phyloP scores from a whole-genome alignment of 106 monocot species.

The Vanilla planifolia region DNA sequence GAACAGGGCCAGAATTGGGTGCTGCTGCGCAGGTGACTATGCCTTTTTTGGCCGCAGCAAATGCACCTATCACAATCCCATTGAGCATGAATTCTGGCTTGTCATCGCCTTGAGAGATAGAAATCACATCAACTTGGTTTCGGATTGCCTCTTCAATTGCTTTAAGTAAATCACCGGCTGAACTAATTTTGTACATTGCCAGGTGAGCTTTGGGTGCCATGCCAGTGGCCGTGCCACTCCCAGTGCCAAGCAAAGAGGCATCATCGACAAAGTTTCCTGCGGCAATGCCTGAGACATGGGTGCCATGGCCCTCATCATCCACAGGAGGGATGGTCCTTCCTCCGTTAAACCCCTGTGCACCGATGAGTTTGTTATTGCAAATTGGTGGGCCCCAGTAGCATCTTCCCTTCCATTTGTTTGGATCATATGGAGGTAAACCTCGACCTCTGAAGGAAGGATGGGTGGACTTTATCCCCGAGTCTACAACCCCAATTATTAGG shows the following conservation, averaged over 20 bases:
- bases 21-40: conserved; percentile 35
- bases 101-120: conserved; percentile 10
- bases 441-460: conserved; percentile 25
- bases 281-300: conserved; percentile 7
- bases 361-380: conserved; percentile 61
- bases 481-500: conserved; percentile 18
- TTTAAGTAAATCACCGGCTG: conserved; percentile 1
- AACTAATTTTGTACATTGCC: conserved; percentile 9
- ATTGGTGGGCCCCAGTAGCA: conserved; percentile 23
- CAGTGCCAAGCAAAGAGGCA: conserved; percentile 2
- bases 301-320: neutral
- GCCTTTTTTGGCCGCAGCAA: conserved; percentile 23
- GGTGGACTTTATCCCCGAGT: conserved; percentile 15
- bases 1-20: conserved; percentile 29
- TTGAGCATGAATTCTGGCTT: conserved; percentile 8
- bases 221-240: neutral
- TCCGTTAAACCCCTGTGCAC: neutral
- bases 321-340: neutral
- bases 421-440: conserved; percentile 14
- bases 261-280: conserved; percentile 3
- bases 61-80: conserved; percentile 28
- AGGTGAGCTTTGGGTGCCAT: conserved; percentile 12
- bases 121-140: conserved; percentile 25
- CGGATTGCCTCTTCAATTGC: conserved; percentile 52
- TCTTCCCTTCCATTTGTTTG: conserved; percentile 41